phyloP scores from a whole-genome alignment of 2,329 filamentous ascomycete species.

The Hypoxylon sp. region DNA sequence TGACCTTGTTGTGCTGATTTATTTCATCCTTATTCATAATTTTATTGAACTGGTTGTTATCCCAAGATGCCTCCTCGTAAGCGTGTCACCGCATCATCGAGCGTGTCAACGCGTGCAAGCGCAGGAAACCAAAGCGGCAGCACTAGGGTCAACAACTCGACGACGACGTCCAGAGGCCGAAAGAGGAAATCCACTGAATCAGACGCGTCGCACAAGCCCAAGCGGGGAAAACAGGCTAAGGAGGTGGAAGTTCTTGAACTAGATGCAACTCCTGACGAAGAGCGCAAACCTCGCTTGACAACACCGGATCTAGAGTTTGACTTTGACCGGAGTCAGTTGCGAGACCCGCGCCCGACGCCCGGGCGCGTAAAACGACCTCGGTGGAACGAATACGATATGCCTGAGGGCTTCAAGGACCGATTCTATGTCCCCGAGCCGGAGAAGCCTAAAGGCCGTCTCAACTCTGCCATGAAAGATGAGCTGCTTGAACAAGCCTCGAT shows the following conservation, averaged over 20 bases:
- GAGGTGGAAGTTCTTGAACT: constrained; percentile 7
- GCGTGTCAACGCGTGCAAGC: constrained; percentile 7
- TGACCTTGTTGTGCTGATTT: neutral
- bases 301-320: constrained; percentile 50
- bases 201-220: neutral
- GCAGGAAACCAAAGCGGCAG: neutral
- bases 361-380: constrained; percentile 45
- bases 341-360: constrained; percentile 48
- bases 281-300: constrained; percentile 43
- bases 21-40: neutral
- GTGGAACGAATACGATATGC: constrained; percentile 10
- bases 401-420: constrained; percentile 32
- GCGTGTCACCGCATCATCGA: neutral
- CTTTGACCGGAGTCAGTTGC: constrained; percentile 46
- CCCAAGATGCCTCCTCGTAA: constrained; percentile 15
- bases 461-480: constrained; percentile 26
- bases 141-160: neutral
- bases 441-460: constrained; percentile 42
- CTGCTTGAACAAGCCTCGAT: constrained; percentile 14
- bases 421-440: constrained; percentile 35
- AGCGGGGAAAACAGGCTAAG: constrained; percentile 23
- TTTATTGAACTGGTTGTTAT: constrained; percentile 2
- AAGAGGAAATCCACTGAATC: constrained; percentile 34
- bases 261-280: constrained; percentile 17
- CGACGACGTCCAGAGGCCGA: constrained; percentile 9